Evolutionary conservation across 140 eudicot species (phyloP).

Genomic region (Stevia rebaudiana): DNA sequence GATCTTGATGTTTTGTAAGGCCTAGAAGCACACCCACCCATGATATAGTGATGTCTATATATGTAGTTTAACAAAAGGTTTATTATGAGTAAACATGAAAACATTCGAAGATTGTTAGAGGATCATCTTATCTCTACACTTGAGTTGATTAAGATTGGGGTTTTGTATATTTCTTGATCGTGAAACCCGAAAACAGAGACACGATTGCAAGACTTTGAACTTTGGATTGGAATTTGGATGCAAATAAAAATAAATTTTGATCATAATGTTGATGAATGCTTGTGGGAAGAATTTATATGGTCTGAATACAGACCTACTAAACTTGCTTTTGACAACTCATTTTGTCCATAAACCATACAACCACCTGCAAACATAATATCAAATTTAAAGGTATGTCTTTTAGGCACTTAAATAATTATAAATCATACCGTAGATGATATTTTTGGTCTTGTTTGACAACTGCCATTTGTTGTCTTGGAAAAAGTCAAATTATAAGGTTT

Average conservation of each 20-base stretch:
- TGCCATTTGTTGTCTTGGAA: conserved; percentile 6
- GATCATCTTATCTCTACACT: not conserved
- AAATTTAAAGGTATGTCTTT: conserved; percentile 22
- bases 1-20: conserved; percentile 40
- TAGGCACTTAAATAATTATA: conserved; percentile 16
- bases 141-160: not conserved
- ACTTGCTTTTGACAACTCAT: conserved; percentile 34
- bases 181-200: conserved; percentile 2
- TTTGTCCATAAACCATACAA: conserved; percentile 26
- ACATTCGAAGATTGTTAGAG: not conserved
- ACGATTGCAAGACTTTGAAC: conserved; percentile 5
- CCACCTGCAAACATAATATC: conserved; percentile 34
- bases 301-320: conserved; percentile 29
- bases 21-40: conserved; percentile 83
- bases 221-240: conserved; percentile 6
- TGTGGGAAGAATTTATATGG: conserved; percentile 29
- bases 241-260: not conserved
- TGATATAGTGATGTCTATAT: conserved; percentile 23
- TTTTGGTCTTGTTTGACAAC: conserved; percentile 24
- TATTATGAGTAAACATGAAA: conserved; percentile 2
- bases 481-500: conserved; percentile 8
- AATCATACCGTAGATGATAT: conserved; percentile 15
- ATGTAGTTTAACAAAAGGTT: conserved; percentile 10
- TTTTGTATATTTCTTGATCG: conserved; percentile 14
- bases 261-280: conserved; percentile 17